phyloP scores from a whole-genome alignment of 2,329 filamentous ascomycete genomes.

The Cytospora paraplurivora region DNA sequence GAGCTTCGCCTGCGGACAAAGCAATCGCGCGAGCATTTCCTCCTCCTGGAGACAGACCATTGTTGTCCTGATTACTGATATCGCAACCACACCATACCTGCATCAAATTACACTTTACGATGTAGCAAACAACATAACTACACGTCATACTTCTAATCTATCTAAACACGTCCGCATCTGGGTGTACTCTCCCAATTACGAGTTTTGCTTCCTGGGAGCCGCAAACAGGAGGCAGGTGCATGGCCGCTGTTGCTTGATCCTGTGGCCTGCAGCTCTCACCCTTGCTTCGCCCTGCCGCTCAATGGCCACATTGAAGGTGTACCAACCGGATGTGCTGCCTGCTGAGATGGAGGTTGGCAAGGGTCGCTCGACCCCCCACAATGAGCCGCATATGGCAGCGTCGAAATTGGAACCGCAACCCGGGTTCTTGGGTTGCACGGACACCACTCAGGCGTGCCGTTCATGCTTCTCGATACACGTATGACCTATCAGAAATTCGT shows the following conservation, averaged over 20 bases:
- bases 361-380: slow-evolving; percentile 16
- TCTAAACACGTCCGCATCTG: slow-evolving; percentile 9
- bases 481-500: not conserved
- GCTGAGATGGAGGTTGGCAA: slow-evolving; percentile 19
- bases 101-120: slow-evolving; percentile 7
- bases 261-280: slow-evolving; percentile 24
- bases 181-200: slow-evolving; percentile 2
- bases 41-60: slow-evolving; percentile 7
- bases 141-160: not conserved
- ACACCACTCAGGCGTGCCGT: slow-evolving; percentile 4
- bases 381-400: slow-evolving; percentile 14
- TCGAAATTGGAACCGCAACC: slow-evolving; percentile 13
- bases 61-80: not conserved
- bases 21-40: not conserved
- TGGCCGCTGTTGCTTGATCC: slow-evolving; percentile 17
- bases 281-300: slow-evolving; percentile 12
- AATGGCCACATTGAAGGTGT: slow-evolving; percentile 5
- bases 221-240: slow-evolving; percentile 2
- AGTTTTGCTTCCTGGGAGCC: slow-evolving; percentile 11
- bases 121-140: slow-evolving; percentile 19
- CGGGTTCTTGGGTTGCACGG: slow-evolving; percentile 16
- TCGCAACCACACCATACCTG: slow-evolving; percentile 14
- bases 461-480: slow-evolving; percentile 9
- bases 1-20: slow-evolving; percentile 8
- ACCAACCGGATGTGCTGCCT: slow-evolving; percentile 15